These are phyloP conservation scores for Cinchona pubescens DNA, from an alignment of 257 asterid species.

Conservation along the genomic window DNA sequence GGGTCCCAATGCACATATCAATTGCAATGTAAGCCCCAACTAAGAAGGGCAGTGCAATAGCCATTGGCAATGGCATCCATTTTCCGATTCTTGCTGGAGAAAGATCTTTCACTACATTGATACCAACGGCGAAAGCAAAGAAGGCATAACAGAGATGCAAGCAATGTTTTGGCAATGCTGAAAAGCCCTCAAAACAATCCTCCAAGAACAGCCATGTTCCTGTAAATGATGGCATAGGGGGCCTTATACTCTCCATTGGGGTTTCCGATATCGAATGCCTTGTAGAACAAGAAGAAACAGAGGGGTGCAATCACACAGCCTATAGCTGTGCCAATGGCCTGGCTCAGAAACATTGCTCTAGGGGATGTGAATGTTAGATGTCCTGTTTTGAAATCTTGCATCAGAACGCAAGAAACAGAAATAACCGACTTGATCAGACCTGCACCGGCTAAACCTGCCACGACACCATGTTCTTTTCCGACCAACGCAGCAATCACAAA, in stretches of 20 bases:
- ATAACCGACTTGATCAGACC: conserved; percentile 67
- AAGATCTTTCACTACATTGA: conserved; percentile 55
- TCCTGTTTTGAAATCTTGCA: conserved; percentile 78
- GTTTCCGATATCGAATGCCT: conserved; percentile 79
- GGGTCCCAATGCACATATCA: conserved; percentile 86
- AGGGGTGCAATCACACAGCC: conserved; percentile 67
- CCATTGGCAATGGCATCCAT: conserved; percentile 84
- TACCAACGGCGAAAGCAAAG: conserved; percentile 54
- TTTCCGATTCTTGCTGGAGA: conserved; percentile 48
- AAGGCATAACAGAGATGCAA: conserved; percentile 70
- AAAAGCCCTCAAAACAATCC: conserved; percentile 81
- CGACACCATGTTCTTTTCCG: conserved; percentile 70
- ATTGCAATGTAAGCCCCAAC: conserved; percentile 71
- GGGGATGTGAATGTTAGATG: conserved; percentile 66
- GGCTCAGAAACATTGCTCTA: conserved; percentile 64
- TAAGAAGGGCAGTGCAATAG: conserved; percentile 82
- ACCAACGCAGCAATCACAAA: conserved; percentile 67
- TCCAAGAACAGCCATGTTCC: conserved; percentile 78
- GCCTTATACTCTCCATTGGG: conserved; percentile 79
- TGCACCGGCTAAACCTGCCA: conserved; percentile 68
- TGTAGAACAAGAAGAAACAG: conserved; percentile 61
- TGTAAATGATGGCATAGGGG: conserved; percentile 68
- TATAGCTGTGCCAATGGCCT: conserved; percentile 59
- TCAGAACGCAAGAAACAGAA: conserved; percentile 51
- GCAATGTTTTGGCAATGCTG: conserved; percentile 75